These are phyloP conservation scores for Juncus effusus DNA, from an alignment of 176 grass and related monocot species.

Conservation along the genomic window DNA sequence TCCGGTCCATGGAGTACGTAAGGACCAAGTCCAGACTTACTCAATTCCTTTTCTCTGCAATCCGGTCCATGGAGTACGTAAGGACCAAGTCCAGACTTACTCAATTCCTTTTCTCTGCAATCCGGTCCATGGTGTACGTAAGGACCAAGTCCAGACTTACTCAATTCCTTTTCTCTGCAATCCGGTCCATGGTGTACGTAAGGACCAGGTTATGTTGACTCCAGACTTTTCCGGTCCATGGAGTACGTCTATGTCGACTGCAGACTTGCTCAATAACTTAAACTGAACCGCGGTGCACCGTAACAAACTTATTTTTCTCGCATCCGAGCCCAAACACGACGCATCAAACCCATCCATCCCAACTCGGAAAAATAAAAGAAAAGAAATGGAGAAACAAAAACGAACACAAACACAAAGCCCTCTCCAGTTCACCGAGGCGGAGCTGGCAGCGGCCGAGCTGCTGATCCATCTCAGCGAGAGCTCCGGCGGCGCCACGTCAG, in stretches of 20 bases:
- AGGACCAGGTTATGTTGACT: no score
- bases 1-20: no score
- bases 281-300: conserved; percentile 5
- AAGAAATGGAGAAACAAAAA: not conserved
- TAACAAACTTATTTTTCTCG: not conserved
- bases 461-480: conserved; percentile 22
- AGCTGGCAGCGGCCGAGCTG: conserved; percentile 33
- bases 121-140: no score
- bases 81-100: no score
- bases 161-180: no score
- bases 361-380: not conserved
- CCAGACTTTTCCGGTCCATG: no score
- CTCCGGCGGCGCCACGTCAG: not conserved
- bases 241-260: no score
- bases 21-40: no score
- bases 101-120: no score
- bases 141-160: not conserved
- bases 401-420: not conserved
- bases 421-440: conserved; percentile 15
- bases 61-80: no score
- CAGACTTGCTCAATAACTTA: not conserved
- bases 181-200: no score
- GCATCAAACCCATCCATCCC: conserved; percentile 5
- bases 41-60: no score
- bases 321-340: conserved; percentile 4